Conservation (phyloP, 805 yeast species). For the Sugiyamaella americana region DNA sequence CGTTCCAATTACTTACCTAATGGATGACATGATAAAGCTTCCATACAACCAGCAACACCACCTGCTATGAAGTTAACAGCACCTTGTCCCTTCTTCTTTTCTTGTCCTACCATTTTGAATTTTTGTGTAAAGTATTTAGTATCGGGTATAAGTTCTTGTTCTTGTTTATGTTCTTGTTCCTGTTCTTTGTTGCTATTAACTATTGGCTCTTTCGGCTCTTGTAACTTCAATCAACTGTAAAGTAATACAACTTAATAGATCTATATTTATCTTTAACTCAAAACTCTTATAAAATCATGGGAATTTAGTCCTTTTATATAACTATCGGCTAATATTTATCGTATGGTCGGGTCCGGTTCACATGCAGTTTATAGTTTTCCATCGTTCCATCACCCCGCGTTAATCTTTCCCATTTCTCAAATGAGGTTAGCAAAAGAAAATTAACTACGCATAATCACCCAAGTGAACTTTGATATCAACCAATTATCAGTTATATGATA, state of each 20-base stretch:
- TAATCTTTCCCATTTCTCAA: background rate
- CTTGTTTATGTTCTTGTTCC: no score
- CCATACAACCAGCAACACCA: slow-evolving; percentile 95
- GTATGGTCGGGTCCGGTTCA: no score
- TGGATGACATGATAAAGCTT: slow-evolving; percentile 98
- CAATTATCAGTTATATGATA: background rate
- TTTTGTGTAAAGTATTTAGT: background rate
- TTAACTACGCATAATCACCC: background rate
- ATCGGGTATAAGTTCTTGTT: no score
- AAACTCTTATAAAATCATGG: no score
- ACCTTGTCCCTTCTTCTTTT: slow-evolving; percentile 21
- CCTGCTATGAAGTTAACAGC: slow-evolving; percentile 60
- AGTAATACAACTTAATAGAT: no score
- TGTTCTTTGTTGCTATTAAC: no score
- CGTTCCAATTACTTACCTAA: slow-evolving; percentile 37
- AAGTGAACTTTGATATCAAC: background rate
- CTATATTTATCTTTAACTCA: no score
- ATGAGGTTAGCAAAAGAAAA: background rate
- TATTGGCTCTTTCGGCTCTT: no score
- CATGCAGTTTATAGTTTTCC: no score
- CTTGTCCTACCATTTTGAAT: background rate
- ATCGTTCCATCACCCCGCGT: background rate
- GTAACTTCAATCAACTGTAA: no score
- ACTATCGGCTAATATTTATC: no score
- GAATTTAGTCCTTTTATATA: no score